Percentiles rank a stretch among this genome's conserved stretches.
phyloP scores from a whole-genome alignment of 192 early-diverging fungal genomes.

The Coemansia sp. region DNA sequence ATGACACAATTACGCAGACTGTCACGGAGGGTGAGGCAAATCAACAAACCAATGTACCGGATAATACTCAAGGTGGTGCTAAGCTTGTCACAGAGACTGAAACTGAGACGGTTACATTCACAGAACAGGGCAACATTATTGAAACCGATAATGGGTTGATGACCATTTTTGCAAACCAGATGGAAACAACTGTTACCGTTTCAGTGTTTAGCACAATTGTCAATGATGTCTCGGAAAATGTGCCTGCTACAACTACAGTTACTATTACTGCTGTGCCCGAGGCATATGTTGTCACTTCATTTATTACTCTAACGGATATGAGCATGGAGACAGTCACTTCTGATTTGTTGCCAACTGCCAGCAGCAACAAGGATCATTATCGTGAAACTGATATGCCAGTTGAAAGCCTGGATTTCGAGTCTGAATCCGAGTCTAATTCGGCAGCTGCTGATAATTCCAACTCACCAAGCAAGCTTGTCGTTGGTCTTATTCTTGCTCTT shows the following conservation, averaged over 20 bases:
- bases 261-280: background rate
- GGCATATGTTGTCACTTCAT: background rate
- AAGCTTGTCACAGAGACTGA: background rate
- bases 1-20: slow-evolving; percentile 1
- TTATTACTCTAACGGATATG: background rate
- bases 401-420: background rate
- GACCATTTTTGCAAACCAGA: background rate
- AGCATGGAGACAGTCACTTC: background rate
- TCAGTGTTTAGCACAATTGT: background rate
- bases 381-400: background rate
- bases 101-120: too few species aligned
- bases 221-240: background rate
- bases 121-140: background rate
- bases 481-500: background rate
- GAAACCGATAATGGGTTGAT: background rate
- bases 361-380: background rate
- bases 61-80: background rate
- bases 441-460: background rate
- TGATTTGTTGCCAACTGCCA: background rate
- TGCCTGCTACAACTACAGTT: background rate
- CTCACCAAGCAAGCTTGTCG: background rate
- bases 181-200: background rate
- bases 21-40: background rate
- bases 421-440: background rate
- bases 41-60: background rate